These are phyloP conservation scores for Phytophthora palmivora DNA, from an alignment of 352 stramenopile genomes.

Conservation along the genomic window DNA sequence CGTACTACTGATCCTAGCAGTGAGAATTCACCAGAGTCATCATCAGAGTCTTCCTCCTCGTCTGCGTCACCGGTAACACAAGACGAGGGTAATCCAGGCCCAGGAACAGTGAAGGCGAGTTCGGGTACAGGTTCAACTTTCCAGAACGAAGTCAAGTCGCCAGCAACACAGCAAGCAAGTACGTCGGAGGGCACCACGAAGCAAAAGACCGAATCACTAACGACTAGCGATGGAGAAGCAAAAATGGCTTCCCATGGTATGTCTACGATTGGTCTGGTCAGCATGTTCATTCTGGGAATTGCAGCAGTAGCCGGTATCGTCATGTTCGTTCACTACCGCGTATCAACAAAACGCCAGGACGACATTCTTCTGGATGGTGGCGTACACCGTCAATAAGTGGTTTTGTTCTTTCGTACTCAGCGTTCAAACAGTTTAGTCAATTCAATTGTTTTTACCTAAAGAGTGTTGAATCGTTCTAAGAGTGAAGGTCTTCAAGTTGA, in stretches of 20 bases:
- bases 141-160: slow-evolving; percentile 23
- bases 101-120: slow-evolving; percentile 41
- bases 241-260: slow-evolving; percentile 22
- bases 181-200: slow-evolving; percentile 3
- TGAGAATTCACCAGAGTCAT: neutral
- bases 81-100: slow-evolving; percentile 11
- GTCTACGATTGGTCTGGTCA: slow-evolving; percentile 56
- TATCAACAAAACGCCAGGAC: slow-evolving; percentile 61
- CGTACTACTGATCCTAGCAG: neutral
- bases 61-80: slow-evolving; percentile 14
- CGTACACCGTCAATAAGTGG: slow-evolving; percentile 13
- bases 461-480: neutral
- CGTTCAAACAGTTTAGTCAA: slow-evolving; percentile 26
- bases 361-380: slow-evolving; percentile 68
- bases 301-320: slow-evolving; percentile 53
- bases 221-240: slow-evolving; percentile 13
- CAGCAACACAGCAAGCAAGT: slow-evolving; percentile 8
- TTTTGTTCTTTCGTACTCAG: neutral
- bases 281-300: slow-evolving; percentile 59
- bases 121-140: slow-evolving; percentile 41
- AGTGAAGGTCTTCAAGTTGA: slow-evolving; percentile 5
- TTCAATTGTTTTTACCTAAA: slow-evolving; percentile 8
- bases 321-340: slow-evolving; percentile 67
- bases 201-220: slow-evolving; percentile 20
- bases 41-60: slow-evolving; percentile 8